Conservation (phyloP, 2,329 filamentous ascomycete species). For the Ophiostoma triangulosporum region DNA sequence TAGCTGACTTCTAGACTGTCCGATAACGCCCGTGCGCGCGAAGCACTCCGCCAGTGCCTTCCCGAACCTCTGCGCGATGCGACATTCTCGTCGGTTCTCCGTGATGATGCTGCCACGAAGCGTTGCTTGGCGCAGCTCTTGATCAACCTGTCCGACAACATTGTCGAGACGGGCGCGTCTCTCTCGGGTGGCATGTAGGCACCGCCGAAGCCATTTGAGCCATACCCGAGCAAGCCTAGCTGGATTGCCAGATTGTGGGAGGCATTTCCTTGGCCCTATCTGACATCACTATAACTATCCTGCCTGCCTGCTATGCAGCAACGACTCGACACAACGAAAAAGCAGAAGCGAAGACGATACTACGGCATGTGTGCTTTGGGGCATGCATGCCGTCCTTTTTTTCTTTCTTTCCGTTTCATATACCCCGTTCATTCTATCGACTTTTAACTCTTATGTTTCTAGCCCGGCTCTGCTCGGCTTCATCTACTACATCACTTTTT, state of each 20-base stretch:
- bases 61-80: conserved; percentile 97
- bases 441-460: not conserved
- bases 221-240: no score
- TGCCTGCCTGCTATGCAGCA: not conserved
- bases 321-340: not conserved
- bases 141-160: conserved; percentile 89
- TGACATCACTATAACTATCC: no score
- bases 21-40: conserved; percentile 88
- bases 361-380: not conserved
- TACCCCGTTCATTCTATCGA: not conserved
- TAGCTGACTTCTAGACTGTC: conserved; percentile 49
- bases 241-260: no score
- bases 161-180: conserved; percentile 35
- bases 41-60: conserved; percentile 88
- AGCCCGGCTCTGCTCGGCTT: not conserved
- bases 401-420: not conserved
- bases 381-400: not conserved
- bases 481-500: not conserved
- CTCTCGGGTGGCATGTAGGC: conserved; percentile 13
- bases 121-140: conserved; percentile 92
- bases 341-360: not conserved
- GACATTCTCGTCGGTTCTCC: conserved; percentile 89
- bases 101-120: conserved; percentile 95
- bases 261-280: no score
- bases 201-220: no score